phyloP scores from a whole-genome alignment of 768 basidiomycete species.

The Boletus insuetus region DNA sequence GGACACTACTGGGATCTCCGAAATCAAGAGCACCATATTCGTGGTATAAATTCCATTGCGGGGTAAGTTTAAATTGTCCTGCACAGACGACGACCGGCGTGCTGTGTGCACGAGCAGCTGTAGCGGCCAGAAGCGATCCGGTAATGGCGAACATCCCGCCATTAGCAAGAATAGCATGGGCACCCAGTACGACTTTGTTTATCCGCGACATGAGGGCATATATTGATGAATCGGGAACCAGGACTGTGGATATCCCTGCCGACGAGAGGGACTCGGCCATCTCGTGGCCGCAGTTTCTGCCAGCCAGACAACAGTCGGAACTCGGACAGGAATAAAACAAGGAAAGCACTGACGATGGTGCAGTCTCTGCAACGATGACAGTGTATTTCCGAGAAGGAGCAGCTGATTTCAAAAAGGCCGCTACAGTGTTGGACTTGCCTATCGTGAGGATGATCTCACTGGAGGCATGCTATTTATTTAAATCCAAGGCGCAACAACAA shows the following conservation, averaged over 20 bases:
- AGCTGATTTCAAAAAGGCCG: conserved; percentile 89
- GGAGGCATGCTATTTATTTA: background rate
- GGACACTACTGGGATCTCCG: conserved; percentile 63
- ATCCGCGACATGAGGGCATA: conserved; percentile 96
- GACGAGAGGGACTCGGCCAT: conserved; percentile 82
- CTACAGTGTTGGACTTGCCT: conserved; percentile 92
- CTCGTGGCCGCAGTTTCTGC: conserved; percentile 78
- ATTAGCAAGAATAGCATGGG: conserved; percentile 94
- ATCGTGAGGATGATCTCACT: conserved; percentile 95
- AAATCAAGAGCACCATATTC: conserved; percentile 84
- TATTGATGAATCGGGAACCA: conserved; percentile 94
- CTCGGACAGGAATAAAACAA: background rate
- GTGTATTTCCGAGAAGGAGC: conserved; percentile 90
- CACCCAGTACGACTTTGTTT: conserved; percentile 93
- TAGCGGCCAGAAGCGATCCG: conserved; percentile 80
- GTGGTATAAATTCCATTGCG: conserved; percentile 84
- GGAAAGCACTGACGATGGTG: conserved; percentile 69
- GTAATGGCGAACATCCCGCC: conserved; percentile 92
- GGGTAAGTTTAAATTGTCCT: conserved; percentile 96
- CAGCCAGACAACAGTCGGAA: conserved; percentile 1
- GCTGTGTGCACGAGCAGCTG: conserved; percentile 85
- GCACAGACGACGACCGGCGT: conserved; percentile 92
- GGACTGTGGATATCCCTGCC: conserved; percentile 86
- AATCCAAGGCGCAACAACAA: background rate
- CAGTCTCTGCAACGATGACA: conserved; percentile 94